phyloP scores from a whole-genome alignment of 192 early-diverging fungal species.

The Anaeromyces robustus region DNA sequence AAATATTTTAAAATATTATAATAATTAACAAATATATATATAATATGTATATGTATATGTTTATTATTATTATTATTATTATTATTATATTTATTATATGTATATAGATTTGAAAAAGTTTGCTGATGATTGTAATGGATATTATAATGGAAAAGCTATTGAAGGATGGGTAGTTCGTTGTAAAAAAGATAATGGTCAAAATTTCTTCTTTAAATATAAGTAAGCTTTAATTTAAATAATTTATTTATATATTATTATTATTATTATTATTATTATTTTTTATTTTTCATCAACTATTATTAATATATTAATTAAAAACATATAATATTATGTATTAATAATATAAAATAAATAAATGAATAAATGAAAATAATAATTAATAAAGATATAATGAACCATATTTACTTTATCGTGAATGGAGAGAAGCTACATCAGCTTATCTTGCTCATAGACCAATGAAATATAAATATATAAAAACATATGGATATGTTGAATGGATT shows the following conservation, averaged over 20 bases:
- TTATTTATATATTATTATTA: no score
- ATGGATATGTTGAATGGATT: conserved; percentile 64
- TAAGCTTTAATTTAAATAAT: neutral
- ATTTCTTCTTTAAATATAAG: conserved; percentile 53
- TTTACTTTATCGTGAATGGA: conserved; percentile 88
- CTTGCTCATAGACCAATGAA: conserved; percentile 16
- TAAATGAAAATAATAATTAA: no score
- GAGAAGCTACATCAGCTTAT: conserved; percentile 70
- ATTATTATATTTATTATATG: no score
- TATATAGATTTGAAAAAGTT: conserved; percentile 43
- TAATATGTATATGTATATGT: neutral
- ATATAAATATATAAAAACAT: conserved; percentile 17
- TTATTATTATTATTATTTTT: no score
- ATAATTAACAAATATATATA: no score
- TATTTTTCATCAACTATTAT: no score
- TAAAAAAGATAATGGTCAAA: conserved; percentile 11
- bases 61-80: neutral
- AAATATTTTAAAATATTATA: no score
- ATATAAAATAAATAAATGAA: no score
- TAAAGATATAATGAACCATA: conserved; percentile 71
- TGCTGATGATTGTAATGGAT: conserved; percentile 48
- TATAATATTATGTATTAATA: no score
- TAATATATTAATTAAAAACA: no score
- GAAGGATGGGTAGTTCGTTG: conserved; percentile 92
- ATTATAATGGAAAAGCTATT: conserved; percentile 51